Percentiles rank a stretch among this genome's conserved stretches.
phyloP scores from a whole-genome alignment of 2,329 filamentous ascomycete species.

The Claviceps spartinae region DNA sequence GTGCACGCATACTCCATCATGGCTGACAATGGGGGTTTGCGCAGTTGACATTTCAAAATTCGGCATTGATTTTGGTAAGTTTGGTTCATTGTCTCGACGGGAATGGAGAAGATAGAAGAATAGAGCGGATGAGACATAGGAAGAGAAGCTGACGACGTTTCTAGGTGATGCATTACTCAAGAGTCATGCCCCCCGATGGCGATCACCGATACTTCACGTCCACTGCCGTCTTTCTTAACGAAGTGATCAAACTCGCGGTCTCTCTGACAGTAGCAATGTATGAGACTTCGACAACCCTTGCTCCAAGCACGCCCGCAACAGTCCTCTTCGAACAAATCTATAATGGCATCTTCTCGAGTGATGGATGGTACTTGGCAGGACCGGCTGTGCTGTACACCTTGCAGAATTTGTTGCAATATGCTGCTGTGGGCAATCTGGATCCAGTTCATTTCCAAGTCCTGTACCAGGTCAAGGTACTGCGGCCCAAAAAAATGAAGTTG shows the following conservation, averaged over 20 bases:
- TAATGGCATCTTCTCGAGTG: conserved; percentile 69
- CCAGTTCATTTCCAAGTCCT: conserved; percentile 88
- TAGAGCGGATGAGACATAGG: neutral
- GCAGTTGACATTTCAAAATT: conserved; percentile 64
- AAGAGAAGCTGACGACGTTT: neutral
- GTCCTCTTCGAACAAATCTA: conserved; percentile 70
- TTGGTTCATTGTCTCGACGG: neutral
- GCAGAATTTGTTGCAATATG: conserved; percentile 87
- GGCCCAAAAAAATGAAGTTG: neutral
- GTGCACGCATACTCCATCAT: neutral
- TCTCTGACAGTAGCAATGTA: conserved; percentile 79
- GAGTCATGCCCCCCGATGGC: conserved; percentile 74
- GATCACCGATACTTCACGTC: conserved; percentile 87
- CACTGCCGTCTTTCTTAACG: conserved; percentile 86
- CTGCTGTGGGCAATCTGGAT: conserved; percentile 80
- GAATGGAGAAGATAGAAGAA: neutral
- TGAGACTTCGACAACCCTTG: conserved; percentile 66
- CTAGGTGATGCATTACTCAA: conserved; percentile 86
- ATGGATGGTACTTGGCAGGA: conserved; percentile 89
- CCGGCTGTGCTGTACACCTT: conserved; percentile 81
- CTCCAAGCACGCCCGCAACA: conserved; percentile 66
- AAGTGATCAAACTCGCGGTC: conserved; percentile 78
- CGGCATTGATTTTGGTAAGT: conserved; percentile 57
- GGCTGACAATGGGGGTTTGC: conserved; percentile 5
- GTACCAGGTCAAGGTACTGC: conserved; percentile 71